Percentiles rank a stretch among this genome's conserved stretches.
Evolutionary conservation across 2,329 filamentous ascomycete species (phyloP).

Genomic region (Xylariaceae sp.): DNA sequence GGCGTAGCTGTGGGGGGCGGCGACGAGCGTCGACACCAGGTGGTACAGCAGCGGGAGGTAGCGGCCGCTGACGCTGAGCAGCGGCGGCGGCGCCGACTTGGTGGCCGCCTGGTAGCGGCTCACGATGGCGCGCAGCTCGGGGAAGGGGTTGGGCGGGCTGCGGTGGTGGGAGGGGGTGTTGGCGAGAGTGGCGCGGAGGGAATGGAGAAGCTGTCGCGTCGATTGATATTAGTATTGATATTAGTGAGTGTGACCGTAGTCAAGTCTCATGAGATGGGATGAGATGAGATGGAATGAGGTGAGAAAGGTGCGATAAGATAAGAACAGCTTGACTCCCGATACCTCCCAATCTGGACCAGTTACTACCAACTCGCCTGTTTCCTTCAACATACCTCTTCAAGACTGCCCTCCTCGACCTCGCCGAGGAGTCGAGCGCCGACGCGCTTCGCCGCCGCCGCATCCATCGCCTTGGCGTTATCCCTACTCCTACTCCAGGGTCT

Average conservation of each 20-base stretch:
- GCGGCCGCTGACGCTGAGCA: slow-evolving; percentile 44
- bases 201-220: slow-evolving; percentile 15
- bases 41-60: slow-evolving; percentile 49
- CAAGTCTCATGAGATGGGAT: slow-evolving; percentile 8
- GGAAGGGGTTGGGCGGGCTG: slow-evolving; percentile 28
- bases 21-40: slow-evolving; percentile 44
- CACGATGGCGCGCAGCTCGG: slow-evolving; percentile 39
- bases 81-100: slow-evolving; percentile 30
- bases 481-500: too few relatives aligned
- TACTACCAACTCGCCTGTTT: not conserved
- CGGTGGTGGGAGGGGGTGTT: slow-evolving; percentile 8
- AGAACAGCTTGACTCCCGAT: slow-evolving; percentile 6
- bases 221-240: not conserved
- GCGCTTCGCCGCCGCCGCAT: slow-evolving; percentile 29
- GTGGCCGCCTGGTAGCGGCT: slow-evolving; percentile 40
- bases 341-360: not conserved
- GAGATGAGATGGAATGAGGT: slow-evolving; percentile 1
- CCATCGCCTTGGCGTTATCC: too few relatives aligned
- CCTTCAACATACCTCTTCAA: slow-evolving; percentile 46
- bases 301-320: slow-evolving; percentile 20
- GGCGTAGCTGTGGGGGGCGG: slow-evolving; percentile 37
- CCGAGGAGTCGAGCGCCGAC: slow-evolving; percentile 43
- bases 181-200: slow-evolving; percentile 9
- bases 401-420: slow-evolving; percentile 48
- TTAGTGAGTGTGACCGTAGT: slow-evolving; percentile 3